Evolutionary conservation across 352 stramenopile genomes (phyloP), one percentile per base, ranked within the genome.

Genomic region (Phytopythium cucurbitacearum): DNA sequence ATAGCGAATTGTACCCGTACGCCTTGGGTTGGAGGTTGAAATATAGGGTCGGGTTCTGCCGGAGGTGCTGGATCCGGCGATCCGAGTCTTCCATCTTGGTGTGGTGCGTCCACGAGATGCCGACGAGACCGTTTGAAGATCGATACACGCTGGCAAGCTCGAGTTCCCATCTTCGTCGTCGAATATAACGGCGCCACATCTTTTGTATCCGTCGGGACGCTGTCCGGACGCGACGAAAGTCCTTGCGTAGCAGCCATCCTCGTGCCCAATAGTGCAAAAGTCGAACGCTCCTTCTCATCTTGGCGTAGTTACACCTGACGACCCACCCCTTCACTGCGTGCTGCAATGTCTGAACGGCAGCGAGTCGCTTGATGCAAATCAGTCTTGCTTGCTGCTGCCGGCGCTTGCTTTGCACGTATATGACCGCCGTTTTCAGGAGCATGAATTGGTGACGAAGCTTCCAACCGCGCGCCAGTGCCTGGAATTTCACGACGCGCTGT

Each of bases 61-160:
- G 74, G 6, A 93, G 54, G 32, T 73, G 72, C 35, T 70, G 52
- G 16, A 91, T 81, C 33, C 81, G 69, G 8, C 65, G 64, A 51
- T 89, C 82, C 3, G 77, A 90, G 39, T 87, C 80, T 32, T 88
- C 80, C 71, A 88, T 87, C 36, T 74, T 84, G 0, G 64, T 70
- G 60, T 85, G 71, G 11, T 72, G 69, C 11, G 74, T 76, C 57
- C 69, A 82, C 13, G 66, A 59, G 16, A 53, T 47, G 44, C 53
- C 10, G 40, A 46, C 35, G 35, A 63, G 15, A 48, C 39, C n/a
- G 45, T 56, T 52, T 41, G 49, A 41, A 11, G 44, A 39, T 21
- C 62, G 51, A 62, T 88, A 91, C 7, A 91, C 51, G 15, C 70
- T 62, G 6, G 72, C 73, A 4, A 89, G 42, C 51, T 88, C 73